These are phyloP conservation scores for Scutellaria barbata DNA, from an alignment of 257 asterid genomes.

Conservation along the genomic window DNA sequence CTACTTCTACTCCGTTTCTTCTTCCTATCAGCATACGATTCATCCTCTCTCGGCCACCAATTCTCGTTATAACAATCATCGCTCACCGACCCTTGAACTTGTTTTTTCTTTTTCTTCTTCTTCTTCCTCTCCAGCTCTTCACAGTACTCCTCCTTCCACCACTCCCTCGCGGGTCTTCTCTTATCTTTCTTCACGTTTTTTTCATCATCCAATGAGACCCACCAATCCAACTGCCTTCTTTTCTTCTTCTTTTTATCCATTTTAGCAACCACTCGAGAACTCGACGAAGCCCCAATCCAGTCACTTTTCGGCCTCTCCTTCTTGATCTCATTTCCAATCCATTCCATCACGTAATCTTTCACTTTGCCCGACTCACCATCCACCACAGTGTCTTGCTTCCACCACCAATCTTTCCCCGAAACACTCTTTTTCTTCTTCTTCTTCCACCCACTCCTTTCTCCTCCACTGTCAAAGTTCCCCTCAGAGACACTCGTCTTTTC, in stretches of 20 bases:
- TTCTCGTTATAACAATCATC: slow-evolving; percentile 59
- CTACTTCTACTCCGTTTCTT: slow-evolving; percentile 63
- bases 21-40: slow-evolving; percentile 47
- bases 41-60: slow-evolving; percentile 77
- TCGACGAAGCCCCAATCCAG: slow-evolving; percentile 74
- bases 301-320: slow-evolving; percentile 87
- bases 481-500: slow-evolving; percentile 74
- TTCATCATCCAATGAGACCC: slow-evolving; percentile 87
- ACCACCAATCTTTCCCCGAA: slow-evolving; percentile 97
- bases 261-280: slow-evolving; percentile 46
- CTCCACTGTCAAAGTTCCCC: slow-evolving; percentile 69
- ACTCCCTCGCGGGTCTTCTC: slow-evolving; percentile 95
- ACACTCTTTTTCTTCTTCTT: slow-evolving; percentile 78
- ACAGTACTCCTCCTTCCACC: slow-evolving; percentile 99
- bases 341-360: slow-evolving; percentile 94
- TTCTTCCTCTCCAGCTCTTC: slow-evolving; percentile 93
- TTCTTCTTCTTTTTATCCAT: slow-evolving; percentile 64
- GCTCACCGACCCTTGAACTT: slow-evolving; percentile 48
- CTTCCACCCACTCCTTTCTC: slow-evolving; percentile 55
- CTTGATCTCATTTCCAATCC: slow-evolving; percentile 94
- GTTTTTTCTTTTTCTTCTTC: slow-evolving; percentile 75
- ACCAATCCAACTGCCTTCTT: slow-evolving; percentile 80
- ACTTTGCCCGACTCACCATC: slow-evolving; percentile 62
- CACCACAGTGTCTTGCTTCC: slow-evolving; percentile 85
- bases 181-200: slow-evolving; percentile 71